These are phyloP conservation scores for Hyaloperonospora brassicae DNA, from an alignment of 352 stramenopile genomes.

Conservation along the genomic window DNA sequence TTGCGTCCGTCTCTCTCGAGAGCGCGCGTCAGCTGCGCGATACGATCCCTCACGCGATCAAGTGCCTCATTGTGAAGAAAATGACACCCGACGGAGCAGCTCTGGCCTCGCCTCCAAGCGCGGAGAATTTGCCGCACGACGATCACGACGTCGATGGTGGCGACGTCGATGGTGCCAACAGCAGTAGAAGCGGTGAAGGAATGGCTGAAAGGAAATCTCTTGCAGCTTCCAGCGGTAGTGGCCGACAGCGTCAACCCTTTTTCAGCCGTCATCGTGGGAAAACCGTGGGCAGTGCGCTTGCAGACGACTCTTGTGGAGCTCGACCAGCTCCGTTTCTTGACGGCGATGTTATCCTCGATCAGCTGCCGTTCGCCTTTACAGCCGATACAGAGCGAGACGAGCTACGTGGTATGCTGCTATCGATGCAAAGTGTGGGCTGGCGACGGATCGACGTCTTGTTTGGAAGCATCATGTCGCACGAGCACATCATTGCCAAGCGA, in stretches of 20 bases:
- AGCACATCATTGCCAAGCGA: constrained; percentile 77
- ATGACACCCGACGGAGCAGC: constrained; percentile 16
- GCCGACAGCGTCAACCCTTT: constrained; percentile 11
- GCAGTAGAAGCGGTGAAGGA: constrained; percentile 13
- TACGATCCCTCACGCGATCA: constrained; percentile 43
- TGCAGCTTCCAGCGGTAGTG: constrained; percentile 10
- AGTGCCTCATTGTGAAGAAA: constrained; percentile 30
- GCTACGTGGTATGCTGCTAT: constrained; percentile 67
- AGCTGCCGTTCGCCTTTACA: constrained; percentile 52
- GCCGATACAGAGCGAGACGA: constrained; percentile 53
- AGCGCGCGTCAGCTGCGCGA: constrained; percentile 48
- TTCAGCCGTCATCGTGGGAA: constrained; percentile 19
- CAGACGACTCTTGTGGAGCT: constrained; percentile 12
- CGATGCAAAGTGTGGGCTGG: constrained; percentile 66
- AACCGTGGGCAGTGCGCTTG: constrained; percentile 17
- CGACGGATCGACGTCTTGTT: constrained; percentile 66
- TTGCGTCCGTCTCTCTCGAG: constrained; percentile 48
- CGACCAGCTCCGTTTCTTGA: constrained; percentile 48
- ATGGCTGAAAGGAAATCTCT: constrained; percentile 14
- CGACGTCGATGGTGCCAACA: constrained; percentile 10
- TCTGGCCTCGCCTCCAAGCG: constrained; percentile 19
- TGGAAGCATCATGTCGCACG: constrained; percentile 57
- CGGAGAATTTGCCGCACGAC: constrained; percentile 8
- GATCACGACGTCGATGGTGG: constrained; percentile 13
- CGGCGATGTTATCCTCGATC: constrained; percentile 53